phyloP scores from a whole-genome alignment of 2,329 filamentous ascomycete species.

The Onygenales sp. region DNA sequence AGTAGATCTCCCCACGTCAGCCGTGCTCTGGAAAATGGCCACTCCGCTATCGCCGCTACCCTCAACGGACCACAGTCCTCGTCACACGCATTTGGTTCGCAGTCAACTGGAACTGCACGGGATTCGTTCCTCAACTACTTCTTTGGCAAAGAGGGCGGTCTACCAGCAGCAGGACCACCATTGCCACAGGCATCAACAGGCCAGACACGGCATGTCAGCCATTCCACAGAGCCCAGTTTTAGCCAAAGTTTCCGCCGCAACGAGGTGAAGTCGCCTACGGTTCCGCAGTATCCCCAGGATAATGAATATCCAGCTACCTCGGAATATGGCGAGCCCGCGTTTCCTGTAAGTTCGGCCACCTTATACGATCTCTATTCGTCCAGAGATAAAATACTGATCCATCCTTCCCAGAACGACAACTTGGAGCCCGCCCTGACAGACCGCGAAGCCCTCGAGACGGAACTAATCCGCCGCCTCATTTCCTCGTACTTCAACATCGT shows the following conservation, averaged over 20 bases:
- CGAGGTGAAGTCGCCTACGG: constrained; percentile 45
- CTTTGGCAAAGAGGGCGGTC: constrained; percentile 83
- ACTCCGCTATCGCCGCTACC: constrained; percentile 50
- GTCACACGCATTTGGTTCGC: constrained; percentile 49
- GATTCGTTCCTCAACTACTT: constrained; percentile 98
- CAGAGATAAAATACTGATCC: constrained; percentile 5
- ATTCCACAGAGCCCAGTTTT: constrained; percentile 70
- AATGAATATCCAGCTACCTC: constrained; percentile 29
- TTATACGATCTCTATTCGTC: constrained; percentile 21
- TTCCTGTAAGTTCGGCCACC: constrained; percentile 35
- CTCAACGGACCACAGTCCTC: constrained; percentile 55
- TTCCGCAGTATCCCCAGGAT: constrained; percentile 15
- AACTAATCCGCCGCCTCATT: constrained; percentile 91
- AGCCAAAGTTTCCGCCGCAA: constrained; percentile 68
- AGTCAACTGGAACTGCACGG: constrained; percentile 53
- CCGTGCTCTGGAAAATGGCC: constrained; percentile 51
- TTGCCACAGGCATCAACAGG: constrained; percentile 31
- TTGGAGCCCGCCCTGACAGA: constrained; percentile 86
- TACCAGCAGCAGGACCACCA: constrained; percentile 37
- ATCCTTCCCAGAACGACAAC: constrained; percentile 27
- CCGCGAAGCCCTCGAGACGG: constrained; percentile 92
- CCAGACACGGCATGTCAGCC: constrained; percentile 60
- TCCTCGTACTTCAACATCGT: constrained; percentile 99
- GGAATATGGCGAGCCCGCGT: constrained; percentile 30
- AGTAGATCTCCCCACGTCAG: constrained; percentile 77